Conservation (phyloP, 768 basidiomycete species). For the Boletus pseudo-olivaceus region DNA sequence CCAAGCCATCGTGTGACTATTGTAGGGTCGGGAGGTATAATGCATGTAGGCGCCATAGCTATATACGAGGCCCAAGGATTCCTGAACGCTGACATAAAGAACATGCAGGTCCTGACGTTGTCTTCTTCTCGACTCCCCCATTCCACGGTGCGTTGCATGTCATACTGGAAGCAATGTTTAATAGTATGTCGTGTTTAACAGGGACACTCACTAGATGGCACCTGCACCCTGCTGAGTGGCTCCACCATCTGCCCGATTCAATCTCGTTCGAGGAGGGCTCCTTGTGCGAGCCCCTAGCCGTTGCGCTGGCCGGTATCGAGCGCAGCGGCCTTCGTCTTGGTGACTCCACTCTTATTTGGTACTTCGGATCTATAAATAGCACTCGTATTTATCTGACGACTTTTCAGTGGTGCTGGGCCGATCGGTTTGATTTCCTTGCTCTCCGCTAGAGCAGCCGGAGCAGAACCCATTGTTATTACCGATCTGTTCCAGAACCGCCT, state of each 20-base stretch:
- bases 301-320: slow-evolving; percentile 66
- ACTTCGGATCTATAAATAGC: background rate
- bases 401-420: slow-evolving; percentile 58
- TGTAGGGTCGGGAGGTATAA: slow-evolving; percentile 67
- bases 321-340: slow-evolving; percentile 63
- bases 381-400: slow-evolving; percentile 12
- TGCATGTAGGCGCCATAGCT: slow-evolving; percentile 39
- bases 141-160: slow-evolving; percentile 46
- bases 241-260: slow-evolving; percentile 59
- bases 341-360: slow-evolving; percentile 62
- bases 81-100: background rate
- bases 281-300: slow-evolving; percentile 63
- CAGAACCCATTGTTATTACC: slow-evolving; percentile 67
- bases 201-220: slow-evolving; percentile 66
- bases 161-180: background rate
- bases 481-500: slow-evolving; percentile 63
- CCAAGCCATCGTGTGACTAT: slow-evolving; percentile 54
- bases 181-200: slow-evolving; percentile 17
- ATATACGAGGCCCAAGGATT: too few species aligned
- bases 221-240: slow-evolving; percentile 64
- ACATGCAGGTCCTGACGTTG: slow-evolving; percentile 38
- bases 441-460: slow-evolving; percentile 64
- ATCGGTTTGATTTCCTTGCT: slow-evolving; percentile 62
- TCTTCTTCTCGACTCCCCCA: slow-evolving; percentile 71
- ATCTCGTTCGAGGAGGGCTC: slow-evolving; percentile 68